A percentile compares a stretch with the other conserved stretches of the same genome.
Conservation (phyloP, 768 basidiomycete genomes). For the Cantharellus anzutake region DNA sequence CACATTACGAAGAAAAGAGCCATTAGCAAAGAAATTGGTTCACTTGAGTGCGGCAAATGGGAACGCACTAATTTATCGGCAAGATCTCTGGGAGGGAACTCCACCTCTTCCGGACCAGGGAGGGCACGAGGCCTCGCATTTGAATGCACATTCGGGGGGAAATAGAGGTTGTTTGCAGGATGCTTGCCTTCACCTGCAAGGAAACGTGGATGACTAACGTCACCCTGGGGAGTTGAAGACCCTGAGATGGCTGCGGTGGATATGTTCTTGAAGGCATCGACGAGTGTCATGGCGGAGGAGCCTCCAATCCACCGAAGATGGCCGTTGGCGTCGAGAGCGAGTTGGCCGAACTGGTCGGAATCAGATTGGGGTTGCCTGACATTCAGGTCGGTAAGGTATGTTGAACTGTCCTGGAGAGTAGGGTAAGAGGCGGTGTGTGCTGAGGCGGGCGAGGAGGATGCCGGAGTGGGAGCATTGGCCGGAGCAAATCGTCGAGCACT, state of each 20-base stretch:
- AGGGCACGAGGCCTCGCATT: slow-evolving; percentile 59
- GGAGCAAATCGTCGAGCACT: not conserved
- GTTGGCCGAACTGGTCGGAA: slow-evolving; percentile 55
- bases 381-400: not conserved
- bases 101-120: slow-evolving; percentile 69
- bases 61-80: slow-evolving; percentile 65
- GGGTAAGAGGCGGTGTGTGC: not conserved
- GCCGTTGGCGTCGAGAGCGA: slow-evolving; percentile 76
- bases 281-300: slow-evolving; percentile 81
- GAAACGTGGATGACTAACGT: slow-evolving; percentile 47
- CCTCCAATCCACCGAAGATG: slow-evolving; percentile 87
- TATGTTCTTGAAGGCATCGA: slow-evolving; percentile 56
- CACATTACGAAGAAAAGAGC: slow-evolving; percentile 8
- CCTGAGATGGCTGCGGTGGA: slow-evolving; percentile 13
- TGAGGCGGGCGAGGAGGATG: not conserved
- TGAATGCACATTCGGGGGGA: slow-evolving; percentile 74
- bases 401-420: not conserved
- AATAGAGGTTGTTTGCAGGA: slow-evolving; percentile 70
- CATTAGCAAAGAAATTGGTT: not conserved
- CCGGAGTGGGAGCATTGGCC: not conserved
- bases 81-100: slow-evolving; percentile 67
- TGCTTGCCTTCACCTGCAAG: slow-evolving; percentile 17
- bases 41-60: slow-evolving; percentile 1
- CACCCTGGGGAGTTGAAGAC: slow-evolving; percentile 75
- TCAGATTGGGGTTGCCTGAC: slow-evolving; percentile 27